phyloP scores from a whole-genome alignment of 2,329 filamentous ascomycete species.

The Ophiostoma perfectum region DNA sequence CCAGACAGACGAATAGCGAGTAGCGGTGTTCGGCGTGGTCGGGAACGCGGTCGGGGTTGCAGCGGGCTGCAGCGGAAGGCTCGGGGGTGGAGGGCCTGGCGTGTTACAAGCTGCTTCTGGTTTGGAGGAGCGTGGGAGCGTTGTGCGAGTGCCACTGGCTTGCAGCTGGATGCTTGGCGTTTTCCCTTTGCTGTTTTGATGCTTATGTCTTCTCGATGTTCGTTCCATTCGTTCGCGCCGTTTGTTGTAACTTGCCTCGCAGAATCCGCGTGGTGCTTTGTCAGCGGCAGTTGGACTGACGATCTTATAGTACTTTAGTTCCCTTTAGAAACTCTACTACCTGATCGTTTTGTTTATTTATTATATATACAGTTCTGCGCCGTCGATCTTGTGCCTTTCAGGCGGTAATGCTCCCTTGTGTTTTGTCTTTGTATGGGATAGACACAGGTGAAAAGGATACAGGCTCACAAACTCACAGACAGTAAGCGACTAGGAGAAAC shows the following conservation, averaged over 20 bases:
- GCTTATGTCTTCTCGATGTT: background rate
- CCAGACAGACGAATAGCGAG: background rate
- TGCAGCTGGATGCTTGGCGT: background rate
- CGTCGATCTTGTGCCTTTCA: background rate
- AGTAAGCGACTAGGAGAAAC: background rate
- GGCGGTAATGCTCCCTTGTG: constrained; percentile 8
- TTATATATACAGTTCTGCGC: too few relatives aligned
- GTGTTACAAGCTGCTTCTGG: background rate
- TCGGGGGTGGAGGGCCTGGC: constrained; percentile 3
- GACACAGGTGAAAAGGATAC: background rate
- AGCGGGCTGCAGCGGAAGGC: constrained; percentile 20
- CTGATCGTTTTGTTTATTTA: background rate
- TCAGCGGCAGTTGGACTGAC: background rate
- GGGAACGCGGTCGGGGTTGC: constrained; percentile 7
- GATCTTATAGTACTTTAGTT: background rate
- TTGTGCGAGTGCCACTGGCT: background rate
- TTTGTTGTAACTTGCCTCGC: too few relatives aligned
- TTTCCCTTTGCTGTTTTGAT: background rate
- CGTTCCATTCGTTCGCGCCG: too few relatives aligned
- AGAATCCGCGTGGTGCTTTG: background rate
- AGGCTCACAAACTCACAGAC: background rate
- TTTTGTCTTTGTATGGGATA: background rate
- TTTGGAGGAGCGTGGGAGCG: background rate
- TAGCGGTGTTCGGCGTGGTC: constrained; percentile 17
- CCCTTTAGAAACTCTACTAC: background rate